Conservation (phyloP, 768 basidiomycete genomes). For the Suillus decipiens region DNA sequence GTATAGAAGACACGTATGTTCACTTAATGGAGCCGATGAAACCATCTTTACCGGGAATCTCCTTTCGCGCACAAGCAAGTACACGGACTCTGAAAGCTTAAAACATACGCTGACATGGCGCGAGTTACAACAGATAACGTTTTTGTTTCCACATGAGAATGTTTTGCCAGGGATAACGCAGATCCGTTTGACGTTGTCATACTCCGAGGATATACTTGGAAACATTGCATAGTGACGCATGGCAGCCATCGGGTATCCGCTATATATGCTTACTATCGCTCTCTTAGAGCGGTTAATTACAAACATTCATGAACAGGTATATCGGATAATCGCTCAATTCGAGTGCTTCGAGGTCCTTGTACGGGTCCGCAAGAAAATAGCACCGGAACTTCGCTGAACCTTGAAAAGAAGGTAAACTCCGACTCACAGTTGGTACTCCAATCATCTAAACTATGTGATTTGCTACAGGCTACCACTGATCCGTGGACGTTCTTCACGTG, state of each 20-base stretch:
- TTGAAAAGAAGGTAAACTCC: constrained; percentile 1
- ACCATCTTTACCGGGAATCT: constrained; percentile 5
- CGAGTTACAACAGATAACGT: not conserved
- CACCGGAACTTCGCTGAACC: constrained; percentile 1
- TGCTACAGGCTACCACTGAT: not conserved
- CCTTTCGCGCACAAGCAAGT: not conserved
- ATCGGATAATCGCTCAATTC: not conserved
- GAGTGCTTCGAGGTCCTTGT: constrained; percentile 6
- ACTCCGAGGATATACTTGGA: constrained; percentile 6
- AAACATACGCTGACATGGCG: not conserved
- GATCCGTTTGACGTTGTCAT: not conserved
- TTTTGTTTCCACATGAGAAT: not conserved
- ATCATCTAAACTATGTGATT: not conserved
- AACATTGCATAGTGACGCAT: not conserved
- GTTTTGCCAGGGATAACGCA: not conserved
- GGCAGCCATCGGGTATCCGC: constrained; percentile 5
- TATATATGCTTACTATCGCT: too few relatives aligned
- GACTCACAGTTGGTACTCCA: not conserved
- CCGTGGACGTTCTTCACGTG: constrained; percentile 9
- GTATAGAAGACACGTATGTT: not conserved
- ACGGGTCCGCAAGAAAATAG: not conserved
- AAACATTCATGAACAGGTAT: not conserved
- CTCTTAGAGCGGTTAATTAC: not conserved
- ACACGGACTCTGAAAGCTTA: not conserved
- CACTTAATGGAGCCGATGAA: not conserved